These are phyloP conservation scores for Strobilomyces confusus DNA, from an alignment of 768 basidiomycete species.

Conservation along the genomic window DNA sequence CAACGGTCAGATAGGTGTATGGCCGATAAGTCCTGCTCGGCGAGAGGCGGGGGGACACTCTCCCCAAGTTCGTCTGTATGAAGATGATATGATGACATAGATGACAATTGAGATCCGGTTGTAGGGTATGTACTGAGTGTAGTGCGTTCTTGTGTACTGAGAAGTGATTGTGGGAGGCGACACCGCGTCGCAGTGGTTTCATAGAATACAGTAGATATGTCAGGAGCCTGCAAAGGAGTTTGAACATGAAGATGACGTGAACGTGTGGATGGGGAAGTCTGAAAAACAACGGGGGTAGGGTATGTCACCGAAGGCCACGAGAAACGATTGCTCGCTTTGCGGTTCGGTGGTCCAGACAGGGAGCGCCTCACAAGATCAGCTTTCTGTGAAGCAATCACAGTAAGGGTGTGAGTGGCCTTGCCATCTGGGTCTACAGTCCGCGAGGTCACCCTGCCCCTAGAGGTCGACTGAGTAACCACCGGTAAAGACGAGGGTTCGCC, in stretches of 20 bases:
- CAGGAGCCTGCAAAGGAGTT: constrained; percentile 31
- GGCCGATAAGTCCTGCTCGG: constrained; percentile 19
- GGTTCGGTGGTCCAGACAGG: constrained; percentile 40
- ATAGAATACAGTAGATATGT: constrained; percentile 63
- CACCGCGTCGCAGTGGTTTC: constrained; percentile 46
- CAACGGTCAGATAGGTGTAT: constrained; percentile 17
- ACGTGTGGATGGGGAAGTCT: constrained; percentile 33
- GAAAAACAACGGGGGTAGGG: constrained; percentile 49
- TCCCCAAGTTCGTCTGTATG: constrained; percentile 15
- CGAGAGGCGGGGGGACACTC: constrained; percentile 13
- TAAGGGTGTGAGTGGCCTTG: not conserved
- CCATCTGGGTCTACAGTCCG: constrained; percentile 10
- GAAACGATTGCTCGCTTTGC: constrained; percentile 34
- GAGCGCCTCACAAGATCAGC: constrained; percentile 41
- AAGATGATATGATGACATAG: constrained; percentile 32
- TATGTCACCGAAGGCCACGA: constrained; percentile 39
- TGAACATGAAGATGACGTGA: constrained; percentile 32
- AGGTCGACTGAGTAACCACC: constrained; percentile 5
- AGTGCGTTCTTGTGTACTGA: constrained; percentile 18
- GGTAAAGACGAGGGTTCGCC: constrained; percentile 13
- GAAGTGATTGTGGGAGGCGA: constrained; percentile 20
- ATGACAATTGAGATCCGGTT: constrained; percentile 32
- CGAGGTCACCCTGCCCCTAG: constrained; percentile 28
- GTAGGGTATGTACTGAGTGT: constrained; percentile 27
- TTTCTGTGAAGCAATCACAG: constrained; percentile 27